phyloP scores from a whole-genome alignment of 108 stramenopile species.

The Chaetoceros muelleri region DNA sequence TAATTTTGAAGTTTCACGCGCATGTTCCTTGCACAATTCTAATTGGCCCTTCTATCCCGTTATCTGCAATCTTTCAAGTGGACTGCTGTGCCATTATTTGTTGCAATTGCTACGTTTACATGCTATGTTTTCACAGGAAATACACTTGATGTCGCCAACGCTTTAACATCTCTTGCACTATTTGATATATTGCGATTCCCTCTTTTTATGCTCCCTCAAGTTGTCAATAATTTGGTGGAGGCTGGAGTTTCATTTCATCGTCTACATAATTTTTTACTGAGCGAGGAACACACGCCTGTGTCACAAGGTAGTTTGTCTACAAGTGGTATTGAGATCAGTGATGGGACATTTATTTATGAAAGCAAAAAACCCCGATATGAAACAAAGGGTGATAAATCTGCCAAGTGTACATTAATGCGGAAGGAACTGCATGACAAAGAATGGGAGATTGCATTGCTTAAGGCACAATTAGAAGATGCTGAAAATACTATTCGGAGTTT shows the following conservation, averaged over 20 bases:
- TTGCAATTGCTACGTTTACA: slow-evolving; percentile 84
- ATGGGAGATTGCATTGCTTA: slow-evolving; percentile 56
- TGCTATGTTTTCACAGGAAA: slow-evolving; percentile 66
- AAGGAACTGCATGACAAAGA: slow-evolving; percentile 28
- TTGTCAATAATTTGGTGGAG: slow-evolving; percentile 91
- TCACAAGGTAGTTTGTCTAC: slow-evolving; percentile 29
- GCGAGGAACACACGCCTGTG: slow-evolving; percentile 46
- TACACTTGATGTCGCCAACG: slow-evolving; percentile 53
- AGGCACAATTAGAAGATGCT: slow-evolving; percentile 57
- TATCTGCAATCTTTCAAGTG: too few species aligned
- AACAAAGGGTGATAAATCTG: slow-evolving; percentile 3
- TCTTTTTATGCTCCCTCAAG: slow-evolving; percentile 82
- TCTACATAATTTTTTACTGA: slow-evolving; percentile 62
- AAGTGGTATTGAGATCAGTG: slow-evolving; percentile 24
- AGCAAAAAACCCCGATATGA: slow-evolving; percentile 11
- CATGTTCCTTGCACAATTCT: too few species aligned
- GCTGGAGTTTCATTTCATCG: slow-evolving; percentile 76
- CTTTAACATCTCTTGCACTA: slow-evolving; percentile 70
- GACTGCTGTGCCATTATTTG: slow-evolving; percentile 55
- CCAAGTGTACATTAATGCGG: neutral
- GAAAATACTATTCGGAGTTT: slow-evolving; percentile 30
- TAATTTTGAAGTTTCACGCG: neutral
- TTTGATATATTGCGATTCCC: slow-evolving; percentile 95
- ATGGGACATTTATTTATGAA: slow-evolving; percentile 30
- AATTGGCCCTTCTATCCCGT: too few species aligned